These are phyloP conservation scores for Pyricularia grisea DNA, from an alignment of 2,329 filamentous ascomycete species.

Conservation along the genomic window DNA sequence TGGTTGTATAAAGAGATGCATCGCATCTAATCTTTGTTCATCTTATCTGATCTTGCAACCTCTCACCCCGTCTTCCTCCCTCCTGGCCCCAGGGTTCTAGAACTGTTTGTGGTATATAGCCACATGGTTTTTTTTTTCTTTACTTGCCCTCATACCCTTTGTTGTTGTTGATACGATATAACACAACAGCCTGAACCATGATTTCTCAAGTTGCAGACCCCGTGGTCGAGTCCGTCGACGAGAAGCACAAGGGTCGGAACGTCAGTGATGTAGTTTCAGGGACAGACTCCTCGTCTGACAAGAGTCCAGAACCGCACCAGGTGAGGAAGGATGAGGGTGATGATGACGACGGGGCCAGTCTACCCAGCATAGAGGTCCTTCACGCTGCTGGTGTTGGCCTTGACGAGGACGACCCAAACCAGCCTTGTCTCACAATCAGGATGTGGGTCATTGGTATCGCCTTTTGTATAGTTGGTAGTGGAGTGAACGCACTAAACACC, in stretches of 20 bases:
- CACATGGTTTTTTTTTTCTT: not conserved
- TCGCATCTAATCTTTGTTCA: not conserved
- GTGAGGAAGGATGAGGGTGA: not conserved
- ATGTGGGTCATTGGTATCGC: constrained; percentile 28
- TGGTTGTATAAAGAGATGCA: not conserved
- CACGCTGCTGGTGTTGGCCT: constrained; percentile 20
- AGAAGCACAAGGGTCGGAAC: constrained; percentile 4
- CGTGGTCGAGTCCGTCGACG: not conserved
- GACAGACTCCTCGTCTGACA: not conserved
- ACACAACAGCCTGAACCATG: not conserved
- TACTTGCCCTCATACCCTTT: too few relatives aligned
- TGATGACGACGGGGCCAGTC: constrained; percentile 6
- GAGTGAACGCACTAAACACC: constrained; percentile 30
- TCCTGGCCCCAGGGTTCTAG: not conserved
- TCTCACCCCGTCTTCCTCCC: not conserved
- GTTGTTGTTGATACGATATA: too few relatives aligned
- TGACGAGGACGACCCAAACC: constrained; percentile 15
- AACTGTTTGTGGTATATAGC: not conserved
- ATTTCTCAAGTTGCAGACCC: not conserved
- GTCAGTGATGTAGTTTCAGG: not conserved
- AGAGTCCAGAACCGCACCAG: not conserved
- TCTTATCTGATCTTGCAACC: not conserved
- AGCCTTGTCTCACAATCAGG: constrained; percentile 25
- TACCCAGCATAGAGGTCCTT: constrained; percentile 14
- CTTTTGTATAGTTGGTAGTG: constrained; percentile 26